These are phyloP conservation scores for Symbiodinium pilosum DNA, from an alignment of 73 alveolate species.

Conservation along the genomic window DNA sequence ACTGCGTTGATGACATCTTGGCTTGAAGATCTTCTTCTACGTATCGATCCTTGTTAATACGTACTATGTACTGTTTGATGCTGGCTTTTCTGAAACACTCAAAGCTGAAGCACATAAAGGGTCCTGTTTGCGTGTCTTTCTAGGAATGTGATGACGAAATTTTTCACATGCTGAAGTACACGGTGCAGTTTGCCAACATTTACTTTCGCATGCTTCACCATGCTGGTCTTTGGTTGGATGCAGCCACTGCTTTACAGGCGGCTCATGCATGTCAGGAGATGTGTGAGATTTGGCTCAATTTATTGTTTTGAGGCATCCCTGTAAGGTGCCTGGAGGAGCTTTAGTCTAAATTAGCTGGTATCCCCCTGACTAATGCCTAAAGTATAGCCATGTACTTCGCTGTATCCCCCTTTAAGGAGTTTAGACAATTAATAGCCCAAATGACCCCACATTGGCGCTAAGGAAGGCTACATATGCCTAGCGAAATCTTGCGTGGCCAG, in stretches of 20 bases:
- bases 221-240: neutral
- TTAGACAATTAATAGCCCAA: too few relatives aligned
- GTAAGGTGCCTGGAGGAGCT: too few relatives aligned
- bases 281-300: neutral
- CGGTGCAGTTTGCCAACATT: neutral
- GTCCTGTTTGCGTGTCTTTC: too few relatives aligned
- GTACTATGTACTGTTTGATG: neutral
- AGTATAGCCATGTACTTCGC: neutral
- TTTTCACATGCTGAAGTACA: neutral
- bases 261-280: neutral
- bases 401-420: too few relatives aligned
- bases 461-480: neutral
- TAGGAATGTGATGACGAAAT: neutral
- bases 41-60: neutral
- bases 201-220: neutral
- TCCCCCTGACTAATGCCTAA: neutral
- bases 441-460: too few relatives aligned
- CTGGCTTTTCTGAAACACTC: too few relatives aligned
- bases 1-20: slow-evolving; percentile 12
- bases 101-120: too few relatives aligned
- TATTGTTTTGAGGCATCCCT: too few relatives aligned
- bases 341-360: too few relatives aligned
- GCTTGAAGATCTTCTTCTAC: neutral
- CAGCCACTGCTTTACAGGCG: neutral
- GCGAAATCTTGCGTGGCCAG: neutral